phyloP scores from a whole-genome alignment of 1,284 basidiomycete genomes.

The Ganoderma resinaceum region DNA sequence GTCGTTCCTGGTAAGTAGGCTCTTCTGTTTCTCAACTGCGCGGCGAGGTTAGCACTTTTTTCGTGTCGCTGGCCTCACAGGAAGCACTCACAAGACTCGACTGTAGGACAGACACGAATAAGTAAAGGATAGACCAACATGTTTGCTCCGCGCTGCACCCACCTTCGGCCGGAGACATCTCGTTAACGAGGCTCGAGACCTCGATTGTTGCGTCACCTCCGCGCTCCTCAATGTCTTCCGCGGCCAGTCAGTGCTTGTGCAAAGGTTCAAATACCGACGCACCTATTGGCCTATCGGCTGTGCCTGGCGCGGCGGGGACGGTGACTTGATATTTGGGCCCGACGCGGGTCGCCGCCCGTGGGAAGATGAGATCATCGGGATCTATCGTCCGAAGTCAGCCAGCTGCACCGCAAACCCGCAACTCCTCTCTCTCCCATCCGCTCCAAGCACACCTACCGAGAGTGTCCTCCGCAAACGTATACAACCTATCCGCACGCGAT shows the following conservation, averaged over 20 bases:
- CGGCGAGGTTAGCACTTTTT: background rate
- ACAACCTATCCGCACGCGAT: constrained; percentile 58
- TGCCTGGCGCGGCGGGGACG: constrained; percentile 58
- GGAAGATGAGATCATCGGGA: constrained; percentile 94
- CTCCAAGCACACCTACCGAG: constrained; percentile 60
- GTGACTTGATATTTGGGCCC: constrained; percentile 88
- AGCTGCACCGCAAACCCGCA: constrained; percentile 13
- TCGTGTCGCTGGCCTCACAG: too few relatives aligned
- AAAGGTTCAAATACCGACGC: constrained; percentile 17
- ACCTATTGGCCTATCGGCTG: constrained; percentile 50
- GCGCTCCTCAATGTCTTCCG: constrained; percentile 55
- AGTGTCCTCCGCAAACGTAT: constrained; percentile 93
- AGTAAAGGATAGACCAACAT: constrained; percentile 17
- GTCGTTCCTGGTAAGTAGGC: constrained; percentile 54
- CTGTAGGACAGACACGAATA: constrained; percentile 24
- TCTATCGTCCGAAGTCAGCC: constrained; percentile 55
- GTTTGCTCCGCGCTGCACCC: constrained; percentile 30
- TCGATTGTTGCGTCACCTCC: constrained; percentile 81
- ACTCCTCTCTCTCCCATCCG: background rate
- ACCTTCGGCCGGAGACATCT: constrained; percentile 73
- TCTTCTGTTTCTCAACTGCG: constrained; percentile 70
- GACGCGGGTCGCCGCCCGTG: constrained; percentile 86
- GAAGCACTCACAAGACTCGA: constrained; percentile 28
- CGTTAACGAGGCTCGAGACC: constrained; percentile 66
- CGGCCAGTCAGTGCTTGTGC: background rate